Base-by-base conservation (phyloP, 2,329 filamentous ascomycete species). In the Penicillium sp. region DNA sequence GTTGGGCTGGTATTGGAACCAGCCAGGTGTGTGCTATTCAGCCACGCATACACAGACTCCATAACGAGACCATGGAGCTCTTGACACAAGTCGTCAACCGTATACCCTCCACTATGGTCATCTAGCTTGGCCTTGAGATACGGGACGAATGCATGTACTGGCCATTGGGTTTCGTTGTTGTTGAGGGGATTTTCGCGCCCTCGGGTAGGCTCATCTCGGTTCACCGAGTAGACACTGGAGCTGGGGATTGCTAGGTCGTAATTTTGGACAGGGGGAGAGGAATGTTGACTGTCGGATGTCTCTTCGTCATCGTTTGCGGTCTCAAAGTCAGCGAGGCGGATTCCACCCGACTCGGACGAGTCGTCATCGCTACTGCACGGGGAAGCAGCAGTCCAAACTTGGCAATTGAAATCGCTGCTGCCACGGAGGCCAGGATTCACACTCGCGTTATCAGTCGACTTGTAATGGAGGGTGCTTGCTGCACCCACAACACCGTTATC, bases 61-160 rank as follows among this genome's bases (percentile, higher is more conserved):
- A 73, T 58, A 4, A 76, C 38, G 19, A 77, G 63, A 10, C 75
- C 73, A 1, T 61, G 58, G 2, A 76, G 59, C 53, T 77, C 74
- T 7, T 26, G 42, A 6, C 56, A 37, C n/a, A 75, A 50, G 53
- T 76, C 72, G 7, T 70, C 56, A 7, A 49, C 10, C 1, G 65
- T 72, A 38, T 76, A 76, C 1, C 49, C 60, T 4, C 65, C 62
- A 19, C 56, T 63, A 17, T 61, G 50, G 17, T 72, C 61, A 35
- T 61, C 53, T 35, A 76, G 65, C 53, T 75, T 76, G 5, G 55
- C 26, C 19, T 62, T 58, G 58, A 75, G 72, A 60, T 68, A 71
- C 1, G 69, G 65, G 10, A 71, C 49, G 19, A 76, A 70, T 4
- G 65, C 62, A 9, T 37, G 42, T 6, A 59, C 26, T 15, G 56